These are phyloP conservation scores for Umbelopsis ramanniana DNA, from an alignment of 192 early-diverging fungal genomes.

Conservation along the genomic window DNA sequence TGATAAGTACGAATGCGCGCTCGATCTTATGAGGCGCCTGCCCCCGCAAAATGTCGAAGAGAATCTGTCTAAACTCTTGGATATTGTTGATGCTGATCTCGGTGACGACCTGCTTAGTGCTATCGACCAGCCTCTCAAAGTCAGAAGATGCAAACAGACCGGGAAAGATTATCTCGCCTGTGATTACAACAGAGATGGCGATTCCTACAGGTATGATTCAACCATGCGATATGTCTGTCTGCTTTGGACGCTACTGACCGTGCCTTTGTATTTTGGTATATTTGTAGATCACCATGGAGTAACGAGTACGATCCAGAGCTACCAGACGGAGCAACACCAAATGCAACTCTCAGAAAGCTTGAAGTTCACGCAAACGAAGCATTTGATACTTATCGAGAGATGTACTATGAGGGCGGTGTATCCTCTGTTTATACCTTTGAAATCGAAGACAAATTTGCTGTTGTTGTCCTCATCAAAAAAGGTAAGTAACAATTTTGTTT, in stretches of 20 bases:
- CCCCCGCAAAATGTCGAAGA: slow-evolving; percentile 90
- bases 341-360: slow-evolving; percentile 81
- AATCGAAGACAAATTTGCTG: slow-evolving; percentile 84
- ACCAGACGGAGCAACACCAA: slow-evolving; percentile 78
- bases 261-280: slow-evolving; percentile 12
- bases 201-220: slow-evolving; percentile 77
- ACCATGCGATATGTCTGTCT: background rate
- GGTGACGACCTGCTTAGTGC: slow-evolving; percentile 90
- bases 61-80: slow-evolving; percentile 83
- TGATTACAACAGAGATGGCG: slow-evolving; percentile 97
- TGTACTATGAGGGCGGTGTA: slow-evolving; percentile 95
- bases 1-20: slow-evolving; percentile 73
- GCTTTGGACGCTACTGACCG: background rate
- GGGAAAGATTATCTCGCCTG: slow-evolving; percentile 88
- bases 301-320: slow-evolving; percentile 92
- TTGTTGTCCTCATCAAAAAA: slow-evolving; percentile 96
- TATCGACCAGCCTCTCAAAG: slow-evolving; percentile 92
- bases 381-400: slow-evolving; percentile 93
- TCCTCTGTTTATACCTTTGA: slow-evolving; percentile 90
- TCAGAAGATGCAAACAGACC: slow-evolving; percentile 66
- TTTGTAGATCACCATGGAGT: slow-evolving; percentile 90
- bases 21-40: slow-evolving; percentile 97
- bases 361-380: slow-evolving; percentile 94
- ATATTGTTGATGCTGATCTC: slow-evolving; percentile 76
- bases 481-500: slow-evolving; percentile 49